A percentile compares a stretch with the other conserved stretches of the same genome.
Conservation (phyloP, 768 basidiomycete species). For the Crassisporium funariophilum region DNA sequence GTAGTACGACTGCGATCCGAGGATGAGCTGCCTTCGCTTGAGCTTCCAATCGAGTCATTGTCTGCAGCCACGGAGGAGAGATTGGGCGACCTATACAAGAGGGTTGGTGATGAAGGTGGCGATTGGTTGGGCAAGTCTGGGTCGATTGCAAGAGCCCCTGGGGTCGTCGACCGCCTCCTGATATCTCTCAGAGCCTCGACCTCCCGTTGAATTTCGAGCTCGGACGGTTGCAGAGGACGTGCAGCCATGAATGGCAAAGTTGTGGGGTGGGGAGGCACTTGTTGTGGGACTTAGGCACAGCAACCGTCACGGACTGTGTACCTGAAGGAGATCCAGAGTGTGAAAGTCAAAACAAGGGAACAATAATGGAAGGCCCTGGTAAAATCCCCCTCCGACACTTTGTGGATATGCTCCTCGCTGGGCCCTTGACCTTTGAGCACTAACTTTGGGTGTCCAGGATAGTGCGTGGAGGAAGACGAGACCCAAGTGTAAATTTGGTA, state of each 20-base stretch:
- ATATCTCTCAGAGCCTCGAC: constrained; percentile 86
- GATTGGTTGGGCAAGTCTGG: constrained; percentile 86
- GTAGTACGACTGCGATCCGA: constrained; percentile 18
- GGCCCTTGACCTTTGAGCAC: too few relatives aligned
- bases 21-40: constrained; percentile 22
- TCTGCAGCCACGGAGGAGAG: constrained; percentile 33
- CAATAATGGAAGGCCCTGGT: too few relatives aligned
- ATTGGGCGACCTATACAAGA: constrained; percentile 49
- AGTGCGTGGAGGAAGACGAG: constrained; percentile 9
- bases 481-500: constrained; percentile 19
- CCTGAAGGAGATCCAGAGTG: constrained; percentile 7
- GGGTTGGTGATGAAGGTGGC: constrained; percentile 58
- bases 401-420: too few relatives aligned
- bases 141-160: constrained; percentile 83
- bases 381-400: too few relatives aligned
- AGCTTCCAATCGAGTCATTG: constrained; percentile 45
- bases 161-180: constrained; percentile 78
- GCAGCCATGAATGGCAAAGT: constrained; percentile 36
- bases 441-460: too few relatives aligned
- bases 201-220: constrained; percentile 85
- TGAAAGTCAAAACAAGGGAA: constrained; percentile 1
- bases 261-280: constrained; percentile 5
- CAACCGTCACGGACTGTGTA: constrained; percentile 11
- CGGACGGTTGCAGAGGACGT: constrained; percentile 69
- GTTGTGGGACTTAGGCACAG: constrained; percentile 6